Evolutionary conservation across 345 rosid genomes (phyloP), one percentile per base, ranked within the genome.

Genomic region (Aquilaria malaccensis): DNA sequence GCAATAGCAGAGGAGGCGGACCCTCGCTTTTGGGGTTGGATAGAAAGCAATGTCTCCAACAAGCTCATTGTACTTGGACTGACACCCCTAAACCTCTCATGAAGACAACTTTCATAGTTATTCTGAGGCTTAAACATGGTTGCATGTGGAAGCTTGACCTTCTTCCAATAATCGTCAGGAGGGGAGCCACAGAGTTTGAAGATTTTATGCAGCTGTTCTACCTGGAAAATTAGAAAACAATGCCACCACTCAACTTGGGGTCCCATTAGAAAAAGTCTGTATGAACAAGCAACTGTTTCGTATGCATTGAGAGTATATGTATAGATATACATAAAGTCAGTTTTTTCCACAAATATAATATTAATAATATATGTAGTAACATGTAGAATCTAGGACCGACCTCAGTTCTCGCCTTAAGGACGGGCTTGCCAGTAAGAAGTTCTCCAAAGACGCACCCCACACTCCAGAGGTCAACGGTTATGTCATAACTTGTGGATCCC

Each of bases 351-450:
- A 22, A 22, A 22, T 22, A 22, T 22, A 22, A 22, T 22, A 22
- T 22, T 22, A 22, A 22, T 22, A 22, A 22, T 22, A 22, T 22
- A 22, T 22, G 22, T 30, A 49, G 31, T 47, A 22, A n/a, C 6
- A 56, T 32, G 13, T 73, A 37, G 43, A 37, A 3, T 5, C 43
- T 4, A 37, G 43, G 1, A 37, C 43, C 43, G 61, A 86, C 89
- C 89, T 88, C 92, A 3, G 96, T 88, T 75, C 96, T 80, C 37
- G 87, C 96, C 72, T 85, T 88, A n/a, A 88, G 71, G 47, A 88
- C 73, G 67, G 92, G 96, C 63, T 77, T 88, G 0, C 89, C 84
- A 51, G 71, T 56, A 33, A 81, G 79, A 62, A 88, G 71, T 67
- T 83, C 92, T 47, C 86, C 85, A 70, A 88, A 80, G 48, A 85